Base-by-base conservation (phyloP, 805 yeast species). In the Wickerhamiella vanderwaltii region DNA sequence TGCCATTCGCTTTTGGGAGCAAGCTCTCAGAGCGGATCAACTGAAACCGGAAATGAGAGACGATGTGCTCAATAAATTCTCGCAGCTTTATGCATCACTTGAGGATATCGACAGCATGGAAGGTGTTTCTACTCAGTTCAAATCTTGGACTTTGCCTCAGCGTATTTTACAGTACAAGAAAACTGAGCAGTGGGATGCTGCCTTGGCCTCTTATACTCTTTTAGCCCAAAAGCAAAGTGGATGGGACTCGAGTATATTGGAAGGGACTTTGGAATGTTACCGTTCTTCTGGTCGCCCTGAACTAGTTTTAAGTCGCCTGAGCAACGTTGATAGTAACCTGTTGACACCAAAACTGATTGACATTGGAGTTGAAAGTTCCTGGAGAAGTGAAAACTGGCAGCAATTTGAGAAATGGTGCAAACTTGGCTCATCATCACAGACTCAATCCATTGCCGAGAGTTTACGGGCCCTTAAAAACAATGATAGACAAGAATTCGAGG, bases 71-170 rank as follows among this genome's bases (percentile, higher is more conserved):
- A 23, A 23, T 23, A 23, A 26, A 11, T 33, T 33, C 26, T 20
- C 36, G 5, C 36, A 33, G 9, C 23, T 33, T 12, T 50, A 52
- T 29, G 51, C 94, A 6, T 79, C 75, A 44, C 74, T 91, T 37
- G 88, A 85, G 51, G 98, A 93, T 54, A 69, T 78, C 28, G 99
- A 91, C 63, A 77, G 95, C 0, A 66, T 91, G 24, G 87, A 82
- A 55, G 99, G 98, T 17, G 75, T 84, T 4, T 62, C 87, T 43
- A 76, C 82, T 45, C 70, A 70, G 46, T 79, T 83, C 50, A 75
- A 62, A 2, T 71, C 79, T 0, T 72, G 75, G 30, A 73, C 75
- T 48, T 61, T 85, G 33, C 71, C 73, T n/a, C 87, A 86, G 46
- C 82, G 84, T 54, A 69, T 87, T 19, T 66, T 77, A 5, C 84